Conservation (phyloP, 495 filamentous ascomycete species). For the Penicillium coffeae region DNA sequence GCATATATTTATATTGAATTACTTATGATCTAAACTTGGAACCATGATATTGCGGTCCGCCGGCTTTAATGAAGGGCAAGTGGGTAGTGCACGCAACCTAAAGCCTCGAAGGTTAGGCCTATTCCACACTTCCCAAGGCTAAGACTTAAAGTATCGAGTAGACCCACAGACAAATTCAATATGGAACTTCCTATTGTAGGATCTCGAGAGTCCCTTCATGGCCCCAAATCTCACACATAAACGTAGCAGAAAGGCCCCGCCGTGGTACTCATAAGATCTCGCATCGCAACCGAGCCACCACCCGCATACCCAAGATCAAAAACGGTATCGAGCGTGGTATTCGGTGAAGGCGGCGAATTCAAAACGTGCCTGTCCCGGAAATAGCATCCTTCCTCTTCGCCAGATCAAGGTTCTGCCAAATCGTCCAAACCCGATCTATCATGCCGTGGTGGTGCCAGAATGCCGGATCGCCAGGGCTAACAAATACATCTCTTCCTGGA, state of each 20-base stretch:
- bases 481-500: conserved; percentile 56
- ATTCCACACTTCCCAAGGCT: too few species aligned
- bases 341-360: conserved; percentile 47
- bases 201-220: too few species aligned
- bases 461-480: conserved; percentile 59
- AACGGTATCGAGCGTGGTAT: conserved; percentile 44
- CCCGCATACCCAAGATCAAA: conserved; percentile 42
- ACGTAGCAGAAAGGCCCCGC: conserved; percentile 55
- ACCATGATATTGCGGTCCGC: too few species aligned
- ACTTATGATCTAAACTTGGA: too few species aligned
- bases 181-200: too few species aligned
- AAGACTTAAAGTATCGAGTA: too few species aligned
- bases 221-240: too few species aligned
- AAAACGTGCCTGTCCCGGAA: conserved; percentile 54
- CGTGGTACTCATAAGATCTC: conserved; percentile 48
- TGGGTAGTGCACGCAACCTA: too few species aligned
- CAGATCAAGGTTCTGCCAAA: conserved; percentile 62
- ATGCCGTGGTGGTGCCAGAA: conserved; percentile 70
- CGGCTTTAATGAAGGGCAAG: too few species aligned
- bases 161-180: too few species aligned
- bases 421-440: conserved; percentile 67
- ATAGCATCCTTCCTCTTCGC: conserved; percentile 40
- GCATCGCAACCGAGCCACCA: conserved; percentile 35
- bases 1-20: too few species aligned
- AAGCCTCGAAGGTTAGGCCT: too few species aligned